A percentile compares a stretch with the other conserved stretches of the same genome.
These are phyloP conservation scores for Ogataea corticis DNA, from an alignment of 805 yeast genomes.

Conservation along the genomic window DNA sequence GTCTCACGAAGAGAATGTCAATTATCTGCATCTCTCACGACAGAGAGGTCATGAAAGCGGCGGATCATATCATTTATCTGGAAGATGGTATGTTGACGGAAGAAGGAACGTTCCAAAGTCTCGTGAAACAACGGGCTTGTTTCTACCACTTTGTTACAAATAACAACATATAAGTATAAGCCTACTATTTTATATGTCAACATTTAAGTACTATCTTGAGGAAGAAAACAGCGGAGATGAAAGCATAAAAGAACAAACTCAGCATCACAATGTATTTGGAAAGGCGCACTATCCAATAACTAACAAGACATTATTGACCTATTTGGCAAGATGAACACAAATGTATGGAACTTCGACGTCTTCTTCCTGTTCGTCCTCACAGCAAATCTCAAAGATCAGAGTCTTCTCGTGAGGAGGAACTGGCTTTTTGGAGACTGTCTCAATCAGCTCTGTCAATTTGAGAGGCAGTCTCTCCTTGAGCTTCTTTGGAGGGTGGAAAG, in stretches of 20 bases:
- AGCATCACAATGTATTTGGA: background rate
- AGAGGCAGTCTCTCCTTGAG: constrained; percentile 70
- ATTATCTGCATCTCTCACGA: constrained; percentile 76
- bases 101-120: constrained; percentile 36
- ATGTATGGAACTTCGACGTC: constrained; percentile 95
- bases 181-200: too few relatives aligned
- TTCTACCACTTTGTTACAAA: background rate
- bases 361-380: constrained; percentile 89
- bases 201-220: background rate
- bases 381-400: constrained; percentile 84
- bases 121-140: background rate
- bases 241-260: background rate
- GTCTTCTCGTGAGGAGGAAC: constrained; percentile 72
- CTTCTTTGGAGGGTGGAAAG: constrained; percentile 91
- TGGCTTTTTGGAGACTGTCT: constrained; percentile 82
- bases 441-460: constrained; percentile 73
- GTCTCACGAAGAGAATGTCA: constrained; percentile 36
- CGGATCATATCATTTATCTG: constrained; percentile 52
- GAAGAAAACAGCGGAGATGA: background rate
- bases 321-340: constrained; percentile 50
- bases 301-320: background rate
- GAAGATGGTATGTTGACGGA: constrained; percentile 50
- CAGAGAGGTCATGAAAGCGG: constrained; percentile 58
- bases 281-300: background rate
- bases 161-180: too few relatives aligned